phyloP scores from a whole-genome alignment of 352 stramenopile genomes.

The Phytophthora constricta region DNA sequence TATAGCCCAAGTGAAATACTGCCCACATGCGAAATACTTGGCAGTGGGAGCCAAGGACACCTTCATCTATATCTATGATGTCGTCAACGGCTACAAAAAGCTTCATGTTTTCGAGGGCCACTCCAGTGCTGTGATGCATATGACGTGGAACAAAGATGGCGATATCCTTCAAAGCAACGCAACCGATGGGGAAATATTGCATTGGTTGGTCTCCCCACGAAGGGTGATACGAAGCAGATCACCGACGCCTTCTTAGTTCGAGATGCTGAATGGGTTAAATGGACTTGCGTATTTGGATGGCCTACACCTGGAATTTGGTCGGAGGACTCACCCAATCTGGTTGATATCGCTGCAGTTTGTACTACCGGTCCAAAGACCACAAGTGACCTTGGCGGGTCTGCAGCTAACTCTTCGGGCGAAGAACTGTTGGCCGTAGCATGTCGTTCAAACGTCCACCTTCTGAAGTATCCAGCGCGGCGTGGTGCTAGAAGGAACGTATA shows the following conservation, averaged over 20 bases:
- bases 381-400: not conserved
- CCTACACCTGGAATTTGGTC: constrained; percentile 66
- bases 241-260: constrained; percentile 65
- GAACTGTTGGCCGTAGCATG: constrained; percentile 59
- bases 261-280: constrained; percentile 66
- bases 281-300: constrained; percentile 79
- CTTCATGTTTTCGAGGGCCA: constrained; percentile 78
- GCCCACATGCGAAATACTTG: constrained; percentile 51
- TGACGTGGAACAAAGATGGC: constrained; percentile 89
- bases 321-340: constrained; percentile 54
- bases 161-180: constrained; percentile 87
- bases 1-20: constrained; percentile 62
- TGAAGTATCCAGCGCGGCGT: constrained; percentile 56
- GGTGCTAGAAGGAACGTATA: constrained; percentile 51
- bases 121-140: constrained; percentile 77
- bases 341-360: constrained; percentile 57
- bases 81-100: constrained; percentile 57
- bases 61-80: constrained; percentile 68
- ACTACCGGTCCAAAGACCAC: constrained; percentile 38
- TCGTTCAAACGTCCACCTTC: constrained; percentile 54
- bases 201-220: constrained; percentile 53
- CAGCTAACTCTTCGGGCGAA: constrained; percentile 26
- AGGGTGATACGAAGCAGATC: constrained; percentile 60
- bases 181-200: constrained; percentile 65
- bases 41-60: constrained; percentile 67